Conservation (phyloP, 331 rosid genomes). For the Malus hybrid region DNA sequence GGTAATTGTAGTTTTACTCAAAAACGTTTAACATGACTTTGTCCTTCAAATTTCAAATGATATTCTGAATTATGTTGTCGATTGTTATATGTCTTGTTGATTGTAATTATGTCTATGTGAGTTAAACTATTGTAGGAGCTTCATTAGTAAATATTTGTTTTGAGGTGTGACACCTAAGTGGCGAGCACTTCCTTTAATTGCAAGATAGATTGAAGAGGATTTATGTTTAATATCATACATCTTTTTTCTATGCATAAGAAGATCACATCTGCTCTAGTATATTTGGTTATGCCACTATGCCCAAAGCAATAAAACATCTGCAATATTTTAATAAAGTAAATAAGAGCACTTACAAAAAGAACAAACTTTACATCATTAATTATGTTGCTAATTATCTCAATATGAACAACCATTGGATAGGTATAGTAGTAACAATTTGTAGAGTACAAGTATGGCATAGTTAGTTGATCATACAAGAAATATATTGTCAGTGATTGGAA, state of each 20-base stretch:
- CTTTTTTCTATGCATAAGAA: too few relatives aligned
- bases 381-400: not conserved
- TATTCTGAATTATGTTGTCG: fast-evolving
- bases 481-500: too few relatives aligned
- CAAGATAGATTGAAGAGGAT: too few relatives aligned
- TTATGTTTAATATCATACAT: too few relatives aligned
- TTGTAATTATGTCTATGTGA: not conserved
- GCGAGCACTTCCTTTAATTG: not conserved
- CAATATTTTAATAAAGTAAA: too few relatives aligned
- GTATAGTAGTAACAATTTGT: not conserved
- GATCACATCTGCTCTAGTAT: not conserved
- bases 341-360: not conserved
- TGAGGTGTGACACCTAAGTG: not conserved
- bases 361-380: not conserved
- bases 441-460: not conserved
- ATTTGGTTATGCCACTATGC: too few relatives aligned
- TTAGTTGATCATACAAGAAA: not conserved
- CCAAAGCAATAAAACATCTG: too few relatives aligned
- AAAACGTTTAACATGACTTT: too few relatives aligned
- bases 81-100: too few relatives aligned
- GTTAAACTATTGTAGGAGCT: not conserved
- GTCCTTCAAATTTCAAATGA: too few relatives aligned
- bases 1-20: too few relatives aligned
- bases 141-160: too few relatives aligned
- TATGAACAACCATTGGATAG: not conserved